Conservation (phyloP, 2,329 filamentous ascomycete genomes). For the Hymenotorrendiella dingleyae region DNA sequence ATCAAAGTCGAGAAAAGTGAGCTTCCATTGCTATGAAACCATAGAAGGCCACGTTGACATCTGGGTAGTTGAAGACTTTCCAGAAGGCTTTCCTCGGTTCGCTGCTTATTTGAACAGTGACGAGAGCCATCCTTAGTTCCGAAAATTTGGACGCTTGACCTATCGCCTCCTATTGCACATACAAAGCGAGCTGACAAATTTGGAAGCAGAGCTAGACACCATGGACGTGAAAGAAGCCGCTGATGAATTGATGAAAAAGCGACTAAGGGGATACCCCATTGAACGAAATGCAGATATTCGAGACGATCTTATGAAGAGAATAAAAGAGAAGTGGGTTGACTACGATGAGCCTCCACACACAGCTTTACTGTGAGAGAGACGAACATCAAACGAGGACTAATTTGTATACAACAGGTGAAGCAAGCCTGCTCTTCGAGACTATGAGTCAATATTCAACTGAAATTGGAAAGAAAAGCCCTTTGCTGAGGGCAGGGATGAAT, state of each 20-base stretch:
- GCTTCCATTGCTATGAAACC: no score
- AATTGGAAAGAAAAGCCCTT: slow-evolving; percentile 1
- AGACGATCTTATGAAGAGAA: slow-evolving; percentile 1
- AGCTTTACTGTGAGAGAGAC: not conserved
- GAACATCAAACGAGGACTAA: not conserved
- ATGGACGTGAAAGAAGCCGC: slow-evolving; percentile 10
- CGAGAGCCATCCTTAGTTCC: slow-evolving; percentile 8
- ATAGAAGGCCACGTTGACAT: no score
- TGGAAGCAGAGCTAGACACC: slow-evolving; percentile 10
- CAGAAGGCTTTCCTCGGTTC: slow-evolving; percentile 11
- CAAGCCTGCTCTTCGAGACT: not conserved
- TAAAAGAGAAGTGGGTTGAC: slow-evolving; percentile 2
- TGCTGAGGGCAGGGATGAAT: slow-evolving; percentile 1
- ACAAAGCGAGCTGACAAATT: slow-evolving; percentile 7
- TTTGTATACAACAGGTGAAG: not conserved
- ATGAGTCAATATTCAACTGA: not conserved
- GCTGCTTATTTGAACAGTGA: slow-evolving; percentile 13
- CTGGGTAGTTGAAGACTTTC: slow-evolving; percentile 9
- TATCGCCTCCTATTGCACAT: slow-evolving; percentile 10
- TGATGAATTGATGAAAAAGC: not conserved
- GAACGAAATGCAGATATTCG: slow-evolving; percentile 1
- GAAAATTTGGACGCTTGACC: slow-evolving; percentile 10
- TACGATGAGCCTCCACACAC: not conserved
- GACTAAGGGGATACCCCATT: slow-evolving; percentile 1
- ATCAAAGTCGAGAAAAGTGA: no score